phyloP scores from a whole-genome alignment of 2,329 filamentous ascomycete genomes.

The Ilyonectria destructans region DNA sequence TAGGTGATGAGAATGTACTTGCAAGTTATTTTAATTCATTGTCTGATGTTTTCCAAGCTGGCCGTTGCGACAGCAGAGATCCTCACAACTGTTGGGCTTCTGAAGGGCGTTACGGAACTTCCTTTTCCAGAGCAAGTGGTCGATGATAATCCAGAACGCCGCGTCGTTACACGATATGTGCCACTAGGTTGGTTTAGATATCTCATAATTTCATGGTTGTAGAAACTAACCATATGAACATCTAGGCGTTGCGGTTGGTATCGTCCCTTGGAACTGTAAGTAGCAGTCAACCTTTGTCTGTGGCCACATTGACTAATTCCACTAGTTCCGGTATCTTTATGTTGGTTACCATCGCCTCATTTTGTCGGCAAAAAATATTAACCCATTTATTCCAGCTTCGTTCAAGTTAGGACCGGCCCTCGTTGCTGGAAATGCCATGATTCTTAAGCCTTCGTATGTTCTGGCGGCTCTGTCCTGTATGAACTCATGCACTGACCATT shows the following conservation, averaged over 20 bases:
- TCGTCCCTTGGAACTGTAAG: slow-evolving; percentile 30
- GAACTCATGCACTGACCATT: background rate
- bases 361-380: background rate
- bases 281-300: background rate
- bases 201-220: background rate
- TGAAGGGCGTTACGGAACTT: slow-evolving; percentile 14
- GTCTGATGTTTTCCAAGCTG: background rate
- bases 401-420: slow-evolving; percentile 72
- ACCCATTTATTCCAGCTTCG: slow-evolving; percentile 66
- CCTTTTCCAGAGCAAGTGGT: slow-evolving; percentile 26
- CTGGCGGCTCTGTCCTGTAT: background rate
- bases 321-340: slow-evolving; percentile 13
- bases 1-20: background rate
- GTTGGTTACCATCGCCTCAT: background rate
- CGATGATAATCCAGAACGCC: slow-evolving; percentile 19
- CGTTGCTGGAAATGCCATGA: slow-evolving; percentile 69
- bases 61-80: slow-evolving; percentile 3
- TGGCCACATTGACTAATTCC: background rate
- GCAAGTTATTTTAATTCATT: background rate
- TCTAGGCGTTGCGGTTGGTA: slow-evolving; percentile 26
- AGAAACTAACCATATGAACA: background rate
- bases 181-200: slow-evolving; percentile 17
- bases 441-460: slow-evolving; percentile 67
- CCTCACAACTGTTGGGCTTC: background rate
- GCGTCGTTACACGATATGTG: slow-evolving; percentile 22